phyloP scores from a whole-genome alignment of 208 protist genomes.

The Histomonas meleagridis region DNA sequence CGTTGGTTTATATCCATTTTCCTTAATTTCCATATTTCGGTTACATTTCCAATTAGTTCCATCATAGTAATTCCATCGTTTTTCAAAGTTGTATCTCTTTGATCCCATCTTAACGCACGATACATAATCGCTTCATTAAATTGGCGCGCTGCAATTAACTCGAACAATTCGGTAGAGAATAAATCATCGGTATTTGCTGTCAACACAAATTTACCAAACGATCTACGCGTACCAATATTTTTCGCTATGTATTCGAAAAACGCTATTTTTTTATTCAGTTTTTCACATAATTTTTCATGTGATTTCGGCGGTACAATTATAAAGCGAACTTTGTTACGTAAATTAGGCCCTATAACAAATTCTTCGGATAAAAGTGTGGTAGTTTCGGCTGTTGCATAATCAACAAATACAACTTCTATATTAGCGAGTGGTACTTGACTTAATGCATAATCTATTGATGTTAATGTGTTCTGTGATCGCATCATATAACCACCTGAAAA shows the following conservation, averaged over 20 bases:
- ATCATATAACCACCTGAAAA: not conserved
- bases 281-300: not conserved
- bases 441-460: not conserved
- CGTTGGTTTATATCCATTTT: not conserved
- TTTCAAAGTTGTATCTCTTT: too few relatives aligned
- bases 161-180: not conserved
- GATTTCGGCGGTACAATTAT: not conserved
- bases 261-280: not conserved
- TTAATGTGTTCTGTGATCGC: not conserved
- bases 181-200: not conserved
- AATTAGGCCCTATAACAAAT: not conserved
- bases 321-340: not conserved
- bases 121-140: not conserved
- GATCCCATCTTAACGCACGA: not conserved
- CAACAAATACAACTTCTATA: constrained; percentile 14
- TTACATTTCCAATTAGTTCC: not conserved
- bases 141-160: not conserved
- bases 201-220: not conserved
- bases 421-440: not conserved
- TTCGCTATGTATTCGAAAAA: constrained; percentile 27
- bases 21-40: too few relatives aligned
- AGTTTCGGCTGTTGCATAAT: not conserved
- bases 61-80: not conserved
- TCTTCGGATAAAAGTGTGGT: not conserved
- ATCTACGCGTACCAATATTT: not conserved